These are phyloP conservation scores for Elongisporangium anandrum DNA, from an alignment of 352 stramenopile species.

Conservation along the genomic window DNA sequence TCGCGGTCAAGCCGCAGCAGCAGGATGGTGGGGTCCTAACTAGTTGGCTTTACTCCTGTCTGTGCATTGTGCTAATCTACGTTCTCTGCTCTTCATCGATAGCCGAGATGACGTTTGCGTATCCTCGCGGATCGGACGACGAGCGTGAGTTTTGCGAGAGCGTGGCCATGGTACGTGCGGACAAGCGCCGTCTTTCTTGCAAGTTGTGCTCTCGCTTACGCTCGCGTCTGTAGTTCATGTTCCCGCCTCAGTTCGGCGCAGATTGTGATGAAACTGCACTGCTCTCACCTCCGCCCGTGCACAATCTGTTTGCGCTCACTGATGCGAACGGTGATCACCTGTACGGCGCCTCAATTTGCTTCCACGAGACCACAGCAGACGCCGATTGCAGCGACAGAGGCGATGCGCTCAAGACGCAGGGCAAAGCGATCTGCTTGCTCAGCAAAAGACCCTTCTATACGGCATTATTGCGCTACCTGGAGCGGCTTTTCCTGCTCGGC, in stretches of 20 bases:
- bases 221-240: slow-evolving; percentile 35
- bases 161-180: slow-evolving; percentile 39
- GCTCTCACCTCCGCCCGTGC: slow-evolving; percentile 30
- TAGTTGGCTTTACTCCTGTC: no score
- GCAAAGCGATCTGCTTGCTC: slow-evolving; percentile 44
- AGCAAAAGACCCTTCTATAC: slow-evolving; percentile 40
- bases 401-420: slow-evolving; percentile 8
- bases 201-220: no score
- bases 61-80: no score
- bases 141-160: slow-evolving; percentile 41
- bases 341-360: slow-evolving; percentile 44
- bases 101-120: slow-evolving; percentile 29
- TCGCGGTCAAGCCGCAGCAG: slow-evolving; percentile 23
- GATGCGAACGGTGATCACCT: slow-evolving; percentile 35
- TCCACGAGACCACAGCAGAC: slow-evolving; percentile 25
- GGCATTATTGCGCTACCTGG: slow-evolving; percentile 39
- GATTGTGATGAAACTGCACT: slow-evolving; percentile 22
- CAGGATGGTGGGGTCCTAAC: slow-evolving; percentile 17
- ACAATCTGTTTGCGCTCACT: slow-evolving; percentile 51
- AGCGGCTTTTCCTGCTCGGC: slow-evolving; percentile 47
- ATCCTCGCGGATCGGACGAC: slow-evolving; percentile 20
- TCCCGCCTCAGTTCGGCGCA: slow-evolving; percentile 31
- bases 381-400: not conserved
- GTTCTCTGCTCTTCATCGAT: no score
- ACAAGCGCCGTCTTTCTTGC: no score